Conservation (phyloP, 2,329 filamentous ascomycete species). For the Nemania sp. region DNA sequence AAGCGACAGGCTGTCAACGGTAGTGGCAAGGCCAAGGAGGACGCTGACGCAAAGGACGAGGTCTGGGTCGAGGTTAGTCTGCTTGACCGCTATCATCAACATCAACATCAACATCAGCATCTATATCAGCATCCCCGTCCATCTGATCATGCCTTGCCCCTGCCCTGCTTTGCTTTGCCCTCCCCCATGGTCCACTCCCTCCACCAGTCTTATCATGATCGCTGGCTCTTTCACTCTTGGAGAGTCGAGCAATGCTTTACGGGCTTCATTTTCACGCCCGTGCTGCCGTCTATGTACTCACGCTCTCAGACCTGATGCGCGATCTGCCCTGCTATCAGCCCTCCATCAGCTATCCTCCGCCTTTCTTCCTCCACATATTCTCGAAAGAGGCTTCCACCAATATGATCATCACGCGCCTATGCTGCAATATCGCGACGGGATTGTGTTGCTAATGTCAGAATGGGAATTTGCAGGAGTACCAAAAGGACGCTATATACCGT, state of each 20-base stretch:
- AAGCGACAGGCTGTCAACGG: slow-evolving; percentile 94
- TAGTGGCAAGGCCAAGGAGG: slow-evolving; percentile 60
- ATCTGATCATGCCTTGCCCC: no score
- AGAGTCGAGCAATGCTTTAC: slow-evolving; percentile 26
- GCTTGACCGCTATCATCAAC: slow-evolving; percentile 20
- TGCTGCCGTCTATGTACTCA: slow-evolving; percentile 39
- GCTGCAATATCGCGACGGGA: slow-evolving; percentile 28
- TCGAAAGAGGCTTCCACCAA: slow-evolving; percentile 31
- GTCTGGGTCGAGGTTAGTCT: slow-evolving; percentile 68
- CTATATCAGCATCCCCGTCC: no score
- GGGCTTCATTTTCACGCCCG: slow-evolving; percentile 27
- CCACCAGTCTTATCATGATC: slow-evolving; percentile 19
- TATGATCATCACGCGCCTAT: slow-evolving; percentile 34
- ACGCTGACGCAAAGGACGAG: slow-evolving; percentile 60
- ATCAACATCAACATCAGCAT: no score
- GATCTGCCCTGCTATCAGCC: slow-evolving; percentile 35
- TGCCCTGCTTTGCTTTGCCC: slow-evolving; percentile 15
- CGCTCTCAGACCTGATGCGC: slow-evolving; percentile 41
- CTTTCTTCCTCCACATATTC: slow-evolving; percentile 30
- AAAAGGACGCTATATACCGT: slow-evolving; percentile 95
- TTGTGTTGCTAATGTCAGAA: slow-evolving; percentile 42
- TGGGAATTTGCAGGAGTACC: slow-evolving; percentile 68
- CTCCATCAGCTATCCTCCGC: slow-evolving; percentile 28
- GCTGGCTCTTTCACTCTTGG: not conserved
- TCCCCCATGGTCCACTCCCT: slow-evolving; percentile 24